Evolutionary conservation across 2,329 filamentous ascomycete species (phyloP), one percentile per base, ranked within the genome.

Genomic region (Clathrospora elynae): DNA sequence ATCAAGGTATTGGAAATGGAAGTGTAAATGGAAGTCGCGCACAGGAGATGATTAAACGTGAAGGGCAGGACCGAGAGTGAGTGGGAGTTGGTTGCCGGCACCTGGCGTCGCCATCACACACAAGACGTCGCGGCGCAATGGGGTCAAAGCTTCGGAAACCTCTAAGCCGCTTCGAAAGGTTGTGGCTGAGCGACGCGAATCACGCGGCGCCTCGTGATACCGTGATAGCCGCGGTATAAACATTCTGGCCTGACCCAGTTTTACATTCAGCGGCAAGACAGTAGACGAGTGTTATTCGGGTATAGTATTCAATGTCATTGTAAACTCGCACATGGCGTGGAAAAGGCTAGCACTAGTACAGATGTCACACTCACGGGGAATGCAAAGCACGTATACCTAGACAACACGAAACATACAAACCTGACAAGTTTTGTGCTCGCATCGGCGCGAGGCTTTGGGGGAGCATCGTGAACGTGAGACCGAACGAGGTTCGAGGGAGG

Each of bases 401-500:
- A 26, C 17, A 22, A 37, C 32, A 34, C 35, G 25, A 33, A 36
- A 31, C 18, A 39, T 46, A 50, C 46, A 46, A 50, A 50, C 46
- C 46, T 50, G 35, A 16, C 4, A 25, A 33, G 39, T 47, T 22
- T 33, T 13, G 13, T 29, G 3, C 37, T 50, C 46, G 46, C 46
- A 49, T 49, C 46, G 46, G 46, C 36, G 17, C 19, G 24, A 30
- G 46, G 38, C 38, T 35, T 47, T 40, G 45, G 19, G 34, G 26
- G 22, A 33, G 31, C 34, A 46, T 31, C 45, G 40, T 39, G 25
- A 33, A 34, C 35, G 36, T 43, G 48, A 41, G 13, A 37, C 44
- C 48, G 44, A 26, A 42, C 28, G 39, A 39, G 26, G 12, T 33
- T 46, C 43, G 34, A 45, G 36, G 43, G 46, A 45, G 33, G 45